phyloP scores from a whole-genome alignment of 495 filamentous ascomycete genomes.

The Astrocystis sublimbata region DNA sequence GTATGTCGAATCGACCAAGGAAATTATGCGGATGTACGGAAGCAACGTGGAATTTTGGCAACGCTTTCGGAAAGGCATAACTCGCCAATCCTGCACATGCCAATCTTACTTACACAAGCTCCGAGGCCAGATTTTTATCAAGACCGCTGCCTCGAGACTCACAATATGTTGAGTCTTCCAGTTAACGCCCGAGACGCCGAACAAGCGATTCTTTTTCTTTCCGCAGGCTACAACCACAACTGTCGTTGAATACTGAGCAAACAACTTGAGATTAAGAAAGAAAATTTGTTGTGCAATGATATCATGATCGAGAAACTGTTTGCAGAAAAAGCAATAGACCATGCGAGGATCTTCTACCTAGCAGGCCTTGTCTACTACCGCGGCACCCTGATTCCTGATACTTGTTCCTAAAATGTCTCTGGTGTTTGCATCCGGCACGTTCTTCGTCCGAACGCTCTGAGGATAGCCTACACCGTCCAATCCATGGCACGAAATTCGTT shows the following conservation, averaged over 20 bases:
- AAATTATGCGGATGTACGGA: no score
- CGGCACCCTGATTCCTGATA: neutral
- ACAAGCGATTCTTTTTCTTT: neutral
- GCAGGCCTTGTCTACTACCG: neutral
- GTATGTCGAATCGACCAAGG: neutral
- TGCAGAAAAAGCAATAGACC: conserved; percentile 11
- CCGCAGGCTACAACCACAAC: no score
- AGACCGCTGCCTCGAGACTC: neutral
- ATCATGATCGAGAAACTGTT: neutral
- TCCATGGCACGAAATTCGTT: neutral
- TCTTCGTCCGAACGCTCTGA: neutral
- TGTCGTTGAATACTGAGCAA: no score
- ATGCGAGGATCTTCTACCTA: neutral
- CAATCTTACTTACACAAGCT: neutral
- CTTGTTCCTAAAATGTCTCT: neutral
- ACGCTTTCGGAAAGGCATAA: neutral
- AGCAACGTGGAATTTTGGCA: no score
- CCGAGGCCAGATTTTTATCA: neutral
- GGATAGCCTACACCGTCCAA: neutral
- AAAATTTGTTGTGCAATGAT: neutral
- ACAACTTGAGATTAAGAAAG: no score
- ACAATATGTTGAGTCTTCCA: neutral
- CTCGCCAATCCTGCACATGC: neutral
- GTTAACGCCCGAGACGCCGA: no score
- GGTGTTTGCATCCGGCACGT: neutral